phyloP scores from a whole-genome alignment of 352 stramenopile species.

The Hyaloperonospora brassicae region DNA sequence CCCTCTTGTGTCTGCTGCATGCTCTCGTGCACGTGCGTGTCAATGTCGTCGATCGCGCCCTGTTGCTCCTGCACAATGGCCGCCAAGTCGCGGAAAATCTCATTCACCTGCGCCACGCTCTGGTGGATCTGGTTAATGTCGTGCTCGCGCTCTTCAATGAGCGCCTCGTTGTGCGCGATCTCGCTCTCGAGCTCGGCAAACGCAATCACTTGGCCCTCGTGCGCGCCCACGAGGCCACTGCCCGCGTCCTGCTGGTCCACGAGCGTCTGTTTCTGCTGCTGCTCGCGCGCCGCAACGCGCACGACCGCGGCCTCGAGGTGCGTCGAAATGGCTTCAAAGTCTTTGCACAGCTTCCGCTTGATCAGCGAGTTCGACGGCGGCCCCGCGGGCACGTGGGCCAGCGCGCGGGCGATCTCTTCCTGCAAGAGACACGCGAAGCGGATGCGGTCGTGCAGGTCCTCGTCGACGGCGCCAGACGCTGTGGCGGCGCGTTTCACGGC shows the following conservation, averaged over 20 bases:
- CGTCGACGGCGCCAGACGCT: constrained; percentile 33
- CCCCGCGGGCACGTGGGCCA: constrained; percentile 51
- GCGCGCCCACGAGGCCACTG: constrained; percentile 52
- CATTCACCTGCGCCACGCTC: constrained; percentile 85
- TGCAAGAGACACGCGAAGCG: constrained; percentile 76
- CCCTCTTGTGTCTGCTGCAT: constrained; percentile 80
- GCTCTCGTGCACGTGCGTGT: constrained; percentile 77
- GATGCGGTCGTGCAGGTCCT: constrained; percentile 79
- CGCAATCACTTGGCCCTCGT: constrained; percentile 67
- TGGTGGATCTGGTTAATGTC: constrained; percentile 85
- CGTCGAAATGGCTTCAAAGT: constrained; percentile 70
- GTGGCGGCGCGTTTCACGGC: constrained; percentile 60
- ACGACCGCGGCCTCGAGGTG: constrained; percentile 63
- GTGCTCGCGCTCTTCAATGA: constrained; percentile 85
- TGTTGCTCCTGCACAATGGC: constrained; percentile 83
- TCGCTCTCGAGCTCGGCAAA: constrained; percentile 79
- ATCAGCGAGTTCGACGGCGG: constrained; percentile 47
- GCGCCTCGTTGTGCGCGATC: constrained; percentile 81
- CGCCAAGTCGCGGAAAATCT: constrained; percentile 86
- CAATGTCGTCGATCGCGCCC: constrained; percentile 76
- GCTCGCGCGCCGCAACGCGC: constrained; percentile 56
- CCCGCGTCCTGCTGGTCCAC: constrained; percentile 29
- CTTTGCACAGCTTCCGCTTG: constrained; percentile 75
- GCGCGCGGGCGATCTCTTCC: constrained; percentile 64
- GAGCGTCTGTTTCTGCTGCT: constrained; percentile 46